Base-by-base conservation (phyloP, 2,329 filamentous ascomycete species). In the Fusarium secorum region DNA sequence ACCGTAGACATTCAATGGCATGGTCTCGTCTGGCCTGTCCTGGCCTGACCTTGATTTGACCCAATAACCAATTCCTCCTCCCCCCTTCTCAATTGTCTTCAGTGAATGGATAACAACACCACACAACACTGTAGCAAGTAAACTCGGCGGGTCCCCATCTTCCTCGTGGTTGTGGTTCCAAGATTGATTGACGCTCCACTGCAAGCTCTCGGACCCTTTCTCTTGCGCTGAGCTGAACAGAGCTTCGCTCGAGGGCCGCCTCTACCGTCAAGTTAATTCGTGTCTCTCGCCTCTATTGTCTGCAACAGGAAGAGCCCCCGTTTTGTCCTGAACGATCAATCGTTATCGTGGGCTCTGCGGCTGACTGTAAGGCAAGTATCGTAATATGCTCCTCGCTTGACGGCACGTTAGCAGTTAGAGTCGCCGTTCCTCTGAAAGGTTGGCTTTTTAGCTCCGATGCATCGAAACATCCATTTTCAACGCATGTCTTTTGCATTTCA, bases 201-300 rank as follows among this genome's bases (percentile, higher is more conserved):
- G 49, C 56, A 57, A 57, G 63, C 53, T 71, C 68, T 57, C 67
- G 68, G 68, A 71, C 68, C 68, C 57, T 71, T 71, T 55, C 39
- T 64, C 44, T 22, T 63, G 39, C 53, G 60, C 68, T 56, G 64
- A 67, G 64, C 56, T 67, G 56, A 66, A 36, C 32, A 26, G 18
- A n/a, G 22, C 48, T 51, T 51, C 18, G 42, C 36, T 49, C 60
- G 32, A 66, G n/a, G 49, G 20, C 46, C 62, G 55, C 33, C 38
- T 44, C 48, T 67, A 55, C 60, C 49, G 32, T 65, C 36, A n/a
- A 33, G 38, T 46, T 26, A 45, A 55, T 55, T 30, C n/a, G 28
- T 45, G 28, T 38, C 22, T 56, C 55, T 67, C 63, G 66, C 56
- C n/a, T 59, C 46, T 39, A 49, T 57, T 68, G 45, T 63, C 64